Conservation (phyloP, 1,139 yeast genomes). For the Debaryomycetaceae sp. region DNA sequence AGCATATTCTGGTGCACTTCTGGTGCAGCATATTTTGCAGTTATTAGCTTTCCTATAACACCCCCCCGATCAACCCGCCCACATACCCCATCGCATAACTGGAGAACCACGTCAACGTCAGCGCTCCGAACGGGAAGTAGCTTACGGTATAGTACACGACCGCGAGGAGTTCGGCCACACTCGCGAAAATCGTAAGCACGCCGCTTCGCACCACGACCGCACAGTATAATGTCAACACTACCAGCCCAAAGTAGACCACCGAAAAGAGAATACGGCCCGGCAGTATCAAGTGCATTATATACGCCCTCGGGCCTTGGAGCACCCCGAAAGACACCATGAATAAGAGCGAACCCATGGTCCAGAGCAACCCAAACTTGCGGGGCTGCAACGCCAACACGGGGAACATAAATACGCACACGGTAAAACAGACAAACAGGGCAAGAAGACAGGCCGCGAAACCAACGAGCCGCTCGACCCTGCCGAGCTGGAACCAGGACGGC, state of each 20-base stretch:
- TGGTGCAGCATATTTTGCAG: neutral
- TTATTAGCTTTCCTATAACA: slow-evolving; percentile 10
- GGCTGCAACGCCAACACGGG: slow-evolving; percentile 89
- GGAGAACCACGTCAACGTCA: slow-evolving; percentile 73
- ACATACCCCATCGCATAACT: slow-evolving; percentile 71
- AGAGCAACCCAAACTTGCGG: slow-evolving; percentile 75
- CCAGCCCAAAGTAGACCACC: slow-evolving; percentile 64
- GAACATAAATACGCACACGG: slow-evolving; percentile 69
- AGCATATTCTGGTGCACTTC: too few relatives aligned
- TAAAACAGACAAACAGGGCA: slow-evolving; percentile 72
- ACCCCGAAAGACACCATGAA: slow-evolving; percentile 87
- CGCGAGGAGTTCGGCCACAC: slow-evolving; percentile 70
- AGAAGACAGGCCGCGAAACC: slow-evolving; percentile 70
- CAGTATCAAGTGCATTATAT: slow-evolving; percentile 63
- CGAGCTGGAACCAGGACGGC: slow-evolving; percentile 48
- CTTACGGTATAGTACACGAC: slow-evolving; percentile 82
- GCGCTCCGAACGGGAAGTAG: slow-evolving; percentile 93
- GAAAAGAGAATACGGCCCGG: slow-evolving; percentile 73
- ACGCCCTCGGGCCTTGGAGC: slow-evolving; percentile 82
- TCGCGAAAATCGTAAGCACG: slow-evolving; percentile 63
- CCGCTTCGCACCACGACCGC: slow-evolving; percentile 54
- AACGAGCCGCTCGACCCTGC: slow-evolving; percentile 70
- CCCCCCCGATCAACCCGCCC: slow-evolving; percentile 44
- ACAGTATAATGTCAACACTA: slow-evolving; percentile 51
- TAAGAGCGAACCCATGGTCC: slow-evolving; percentile 86